Percentiles rank a stretch among this genome's conserved stretches.
Conservation (phyloP, 208 protist species). For the Phytomonas serpens region DNA sequence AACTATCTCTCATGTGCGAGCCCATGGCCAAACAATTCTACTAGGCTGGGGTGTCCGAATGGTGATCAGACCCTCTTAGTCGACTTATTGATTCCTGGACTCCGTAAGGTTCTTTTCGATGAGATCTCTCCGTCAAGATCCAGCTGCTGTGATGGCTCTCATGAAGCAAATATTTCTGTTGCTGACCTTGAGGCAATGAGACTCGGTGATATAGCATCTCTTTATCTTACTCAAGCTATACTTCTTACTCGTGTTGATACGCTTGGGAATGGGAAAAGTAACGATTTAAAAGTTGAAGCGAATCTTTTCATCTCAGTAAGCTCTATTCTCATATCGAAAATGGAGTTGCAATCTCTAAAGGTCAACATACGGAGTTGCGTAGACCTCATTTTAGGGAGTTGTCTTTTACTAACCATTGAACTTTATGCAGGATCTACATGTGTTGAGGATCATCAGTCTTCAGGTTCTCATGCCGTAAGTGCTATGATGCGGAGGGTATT, state of each 20-base stretch:
- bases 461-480: not conserved
- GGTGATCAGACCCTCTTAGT: not conserved
- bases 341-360: not conserved
- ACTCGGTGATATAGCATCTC: not conserved
- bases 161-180: not conserved
- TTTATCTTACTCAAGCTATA: not conserved
- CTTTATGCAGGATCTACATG: not conserved
- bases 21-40: not conserved
- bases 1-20: not conserved
- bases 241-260: not conserved
- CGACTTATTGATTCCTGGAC: not conserved
- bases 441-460: not conserved
- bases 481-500: not conserved
- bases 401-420: not conserved
- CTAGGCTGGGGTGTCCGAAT: not conserved
- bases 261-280: not conserved
- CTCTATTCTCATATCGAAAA: not conserved
- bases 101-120: not conserved
- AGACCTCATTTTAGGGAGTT: not conserved
- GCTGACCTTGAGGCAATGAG: not conserved
- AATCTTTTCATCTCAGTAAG: not conserved
- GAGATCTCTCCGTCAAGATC: not conserved
- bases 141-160: not conserved
- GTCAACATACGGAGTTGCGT: not conserved
- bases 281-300: not conserved